phyloP scores from a whole-genome alignment of 2,329 filamentous ascomycete genomes.

The Nannizziopsis arthrosporioides region DNA sequence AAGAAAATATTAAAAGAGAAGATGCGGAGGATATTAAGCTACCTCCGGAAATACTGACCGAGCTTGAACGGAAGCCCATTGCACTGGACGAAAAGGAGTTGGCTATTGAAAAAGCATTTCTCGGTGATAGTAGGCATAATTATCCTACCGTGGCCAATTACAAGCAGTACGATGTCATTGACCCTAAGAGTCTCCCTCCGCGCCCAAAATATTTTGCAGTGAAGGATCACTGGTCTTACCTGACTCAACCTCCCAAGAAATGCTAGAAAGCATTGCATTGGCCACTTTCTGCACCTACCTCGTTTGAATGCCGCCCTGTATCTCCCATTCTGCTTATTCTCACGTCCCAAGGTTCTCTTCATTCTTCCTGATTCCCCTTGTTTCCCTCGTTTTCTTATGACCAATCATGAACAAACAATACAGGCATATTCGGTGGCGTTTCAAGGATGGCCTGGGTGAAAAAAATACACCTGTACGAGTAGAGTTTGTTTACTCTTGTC shows the following conservation, averaged over 20 bases:
- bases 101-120: not conserved
- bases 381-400: conserved; percentile 1
- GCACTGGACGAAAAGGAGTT: not conserved
- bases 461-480: conserved; percentile 6
- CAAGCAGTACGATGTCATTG: not conserved
- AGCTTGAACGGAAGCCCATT: too few species aligned
- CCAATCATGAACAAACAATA: conserved; percentile 1
- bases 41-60: too few species aligned
- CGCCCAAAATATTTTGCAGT: not conserved
- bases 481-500: not conserved
- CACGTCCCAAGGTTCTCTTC: not conserved
- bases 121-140: not conserved
- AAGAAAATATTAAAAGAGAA: not conserved
- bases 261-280: not conserved
- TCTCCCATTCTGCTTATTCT: not conserved
- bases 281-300: not conserved
- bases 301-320: not conserved
- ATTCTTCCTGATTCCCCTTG: not conserved
- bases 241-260: conserved; percentile 2
- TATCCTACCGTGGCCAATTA: not conserved
- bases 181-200: not conserved
- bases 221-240: conserved; percentile 5
- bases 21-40: too few species aligned
- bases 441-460: not conserved
- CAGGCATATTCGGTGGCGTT: conserved; percentile 3